These are phyloP conservation scores for Periconia sp. DNA, from an alignment of 2,329 filamentous ascomycete species.

Conservation along the genomic window DNA sequence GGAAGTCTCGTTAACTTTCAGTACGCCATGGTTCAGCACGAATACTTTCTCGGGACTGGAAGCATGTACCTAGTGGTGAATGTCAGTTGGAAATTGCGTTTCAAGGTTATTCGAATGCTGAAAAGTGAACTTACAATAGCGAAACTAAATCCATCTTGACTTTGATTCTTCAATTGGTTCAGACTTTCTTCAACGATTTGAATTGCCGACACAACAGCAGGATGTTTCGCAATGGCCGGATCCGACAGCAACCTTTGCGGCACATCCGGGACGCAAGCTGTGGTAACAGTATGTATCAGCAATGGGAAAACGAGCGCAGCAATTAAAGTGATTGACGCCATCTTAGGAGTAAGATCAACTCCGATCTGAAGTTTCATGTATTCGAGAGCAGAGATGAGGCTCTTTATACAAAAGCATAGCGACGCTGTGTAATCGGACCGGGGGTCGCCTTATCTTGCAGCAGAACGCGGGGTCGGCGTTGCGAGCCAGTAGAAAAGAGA, in stretches of 20 bases:
- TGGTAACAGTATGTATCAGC: too few relatives aligned
- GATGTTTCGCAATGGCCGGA: slow-evolving; percentile 23
- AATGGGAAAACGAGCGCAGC: too few relatives aligned
- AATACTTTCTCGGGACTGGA: slow-evolving; percentile 23
- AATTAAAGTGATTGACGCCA: too few relatives aligned
- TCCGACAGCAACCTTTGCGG: slow-evolving; percentile 26
- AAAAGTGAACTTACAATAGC: slow-evolving; percentile 28
- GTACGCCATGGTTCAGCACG: slow-evolving; percentile 33
- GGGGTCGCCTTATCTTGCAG: too few relatives aligned
- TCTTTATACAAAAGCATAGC: too few relatives aligned
- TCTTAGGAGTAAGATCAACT: too few relatives aligned
- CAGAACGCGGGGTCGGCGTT: too few relatives aligned
- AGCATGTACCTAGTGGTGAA: slow-evolving; percentile 29
- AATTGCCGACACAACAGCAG: slow-evolving; percentile 30
- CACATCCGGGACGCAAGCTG: slow-evolving; percentile 34
- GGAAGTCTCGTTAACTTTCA: slow-evolving; percentile 39
- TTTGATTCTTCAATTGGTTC: slow-evolving; percentile 24
- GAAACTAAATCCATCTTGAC: slow-evolving; percentile 37
- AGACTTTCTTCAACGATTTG: slow-evolving; percentile 24
- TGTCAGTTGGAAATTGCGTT: not conserved
- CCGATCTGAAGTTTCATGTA: too few relatives aligned
- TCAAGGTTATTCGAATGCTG: not conserved
- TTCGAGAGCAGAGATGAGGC: too few relatives aligned
- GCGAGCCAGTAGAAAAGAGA: too few relatives aligned
- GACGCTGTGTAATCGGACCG: too few relatives aligned